Percentiles rank a stretch among this genome's conserved stretches.
These are phyloP conservation scores for Fusarium goolgardi DNA, from an alignment of 2,329 filamentous ascomycete species.

Conservation along the genomic window DNA sequence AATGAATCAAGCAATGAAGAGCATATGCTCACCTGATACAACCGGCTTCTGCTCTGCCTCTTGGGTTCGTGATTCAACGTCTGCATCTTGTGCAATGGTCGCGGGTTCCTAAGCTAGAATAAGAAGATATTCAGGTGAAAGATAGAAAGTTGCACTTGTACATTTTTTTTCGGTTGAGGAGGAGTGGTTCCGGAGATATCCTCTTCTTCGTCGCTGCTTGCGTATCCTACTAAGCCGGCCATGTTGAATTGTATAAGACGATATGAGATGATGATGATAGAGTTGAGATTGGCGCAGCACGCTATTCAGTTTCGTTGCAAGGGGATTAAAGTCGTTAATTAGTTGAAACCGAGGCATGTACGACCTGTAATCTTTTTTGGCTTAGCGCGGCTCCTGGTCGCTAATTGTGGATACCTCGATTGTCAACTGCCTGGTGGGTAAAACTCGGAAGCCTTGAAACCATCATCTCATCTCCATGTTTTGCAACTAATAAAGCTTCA, in stretches of 20 bases:
- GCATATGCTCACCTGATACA: constrained; percentile 16
- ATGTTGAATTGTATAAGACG: constrained; percentile 46
- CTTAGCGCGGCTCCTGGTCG: constrained; percentile 33
- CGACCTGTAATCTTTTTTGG: constrained; percentile 25
- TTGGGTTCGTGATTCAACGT: constrained; percentile 3
- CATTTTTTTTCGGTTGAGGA: constrained; percentile 13
- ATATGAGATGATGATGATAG: constrained; percentile 6
- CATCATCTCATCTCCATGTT: constrained; percentile 26
- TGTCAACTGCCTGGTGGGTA: constrained; percentile 9
- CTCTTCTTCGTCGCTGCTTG: constrained; percentile 64
- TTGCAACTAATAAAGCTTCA: constrained; percentile 27
- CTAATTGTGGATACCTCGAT: constrained; percentile 3
- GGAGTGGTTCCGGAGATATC: constrained; percentile 43
- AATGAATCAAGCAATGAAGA: not conserved
- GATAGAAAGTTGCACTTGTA: constrained; percentile 7
- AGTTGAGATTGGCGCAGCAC: constrained; percentile 7
- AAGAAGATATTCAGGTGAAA: constrained; percentile 5
- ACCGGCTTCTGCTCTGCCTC: constrained; percentile 4
- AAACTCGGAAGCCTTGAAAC: constrained; percentile 25
- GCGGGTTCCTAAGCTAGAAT: constrained; percentile 19
- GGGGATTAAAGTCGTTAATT: not conserved
- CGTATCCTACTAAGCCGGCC: constrained; percentile 62
- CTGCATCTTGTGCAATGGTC: constrained; percentile 4
- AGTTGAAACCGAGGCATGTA: constrained; percentile 28
- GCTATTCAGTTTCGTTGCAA: not conserved